These are phyloP conservation scores for Starmera quercuum DNA, from an alignment of 805 yeast genomes.

Conservation along the genomic window DNA sequence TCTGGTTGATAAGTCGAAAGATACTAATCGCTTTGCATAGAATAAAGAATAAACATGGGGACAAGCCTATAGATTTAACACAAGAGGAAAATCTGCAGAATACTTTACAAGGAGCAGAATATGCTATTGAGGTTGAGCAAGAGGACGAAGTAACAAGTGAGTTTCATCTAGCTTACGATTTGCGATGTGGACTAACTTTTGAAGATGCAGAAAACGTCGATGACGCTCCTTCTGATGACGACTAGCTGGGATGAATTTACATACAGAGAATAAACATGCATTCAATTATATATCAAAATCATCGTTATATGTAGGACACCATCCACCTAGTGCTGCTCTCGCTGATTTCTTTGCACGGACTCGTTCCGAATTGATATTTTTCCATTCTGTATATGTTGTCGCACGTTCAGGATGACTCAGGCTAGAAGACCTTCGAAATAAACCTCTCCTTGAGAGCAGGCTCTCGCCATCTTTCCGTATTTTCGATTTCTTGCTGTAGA, in stretches of 20 bases:
- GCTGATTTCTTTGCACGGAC: slow-evolving; percentile 19
- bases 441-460: slow-evolving; percentile 21
- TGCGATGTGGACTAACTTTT: slow-evolving; percentile 9
- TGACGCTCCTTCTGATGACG: slow-evolving; percentile 26
- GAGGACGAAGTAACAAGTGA: slow-evolving; percentile 28
- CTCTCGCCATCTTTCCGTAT: slow-evolving; percentile 38
- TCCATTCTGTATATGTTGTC: slow-evolving; percentile 24
- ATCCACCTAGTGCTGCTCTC: slow-evolving; percentile 29
- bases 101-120: slow-evolving; percentile 76
- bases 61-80: slow-evolving; percentile 70
- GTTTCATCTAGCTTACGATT: slow-evolving; percentile 4
- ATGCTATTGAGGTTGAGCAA: slow-evolving; percentile 41
- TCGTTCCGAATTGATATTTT: slow-evolving; percentile 11
- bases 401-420: background rate
- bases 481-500: slow-evolving; percentile 34
- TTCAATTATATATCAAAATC: slow-evolving; percentile 23
- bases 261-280: background rate
- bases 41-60: slow-evolving; percentile 49
- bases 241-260: slow-evolving; percentile 6
- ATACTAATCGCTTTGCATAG: slow-evolving; percentile 11
- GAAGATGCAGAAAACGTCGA: slow-evolving; percentile 22
- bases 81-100: slow-evolving; percentile 47
- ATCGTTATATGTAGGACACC: slow-evolving; percentile 40
- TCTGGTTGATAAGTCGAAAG: slow-evolving; percentile 23
- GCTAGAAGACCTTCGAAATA: slow-evolving; percentile 11